Percentiles rank a stretch among this genome's conserved stretches.
Evolutionary conservation across 805 yeast species (phyloP).

Genomic region (Candida suzukii): DNA sequence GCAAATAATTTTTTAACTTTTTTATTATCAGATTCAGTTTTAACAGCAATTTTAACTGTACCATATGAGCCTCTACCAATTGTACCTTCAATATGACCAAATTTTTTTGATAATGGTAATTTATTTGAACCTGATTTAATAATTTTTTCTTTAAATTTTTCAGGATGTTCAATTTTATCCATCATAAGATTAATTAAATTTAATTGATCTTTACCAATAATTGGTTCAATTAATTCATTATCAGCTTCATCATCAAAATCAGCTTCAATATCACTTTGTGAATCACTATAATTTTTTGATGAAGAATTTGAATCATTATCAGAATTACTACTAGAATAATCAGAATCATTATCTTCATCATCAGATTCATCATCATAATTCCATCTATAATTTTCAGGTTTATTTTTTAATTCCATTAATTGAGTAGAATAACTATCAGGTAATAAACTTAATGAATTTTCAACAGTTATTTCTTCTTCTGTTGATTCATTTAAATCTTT

Average conservation of each 20-base stretch:
- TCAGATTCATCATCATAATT: conserved; percentile 32
- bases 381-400: conserved; percentile 31
- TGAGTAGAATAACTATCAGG: conserved; percentile 29
- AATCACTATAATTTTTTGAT: no score
- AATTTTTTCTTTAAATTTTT: conserved; percentile 24
- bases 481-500: conserved; percentile 22
- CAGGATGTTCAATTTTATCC: conserved; percentile 37
- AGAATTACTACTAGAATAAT: no score
- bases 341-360: conserved; percentile 14
- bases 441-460: conserved; percentile 26
- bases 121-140: conserved; percentile 18
- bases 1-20: conserved; percentile 50
- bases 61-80: conserved; percentile 43
- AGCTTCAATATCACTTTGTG: conserved; percentile 23
- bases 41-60: conserved; percentile 35
- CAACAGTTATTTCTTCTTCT: conserved; percentile 19
- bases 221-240: conserved; percentile 34
- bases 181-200: conserved; percentile 40
- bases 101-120: conserved; percentile 34
- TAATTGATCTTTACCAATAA: conserved; percentile 44
- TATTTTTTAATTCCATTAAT: conserved; percentile 26
- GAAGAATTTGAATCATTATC: no score
- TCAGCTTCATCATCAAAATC: conserved; percentile 32
- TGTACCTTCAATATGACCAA: conserved; percentile 45
- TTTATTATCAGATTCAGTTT: conserved; percentile 32